A percentile compares a stretch with the other conserved stretches of the same genome.
Evolutionary conservation across 2,329 filamentous ascomycete species (phyloP).

Genomic region (Capronia americana): DNA sequence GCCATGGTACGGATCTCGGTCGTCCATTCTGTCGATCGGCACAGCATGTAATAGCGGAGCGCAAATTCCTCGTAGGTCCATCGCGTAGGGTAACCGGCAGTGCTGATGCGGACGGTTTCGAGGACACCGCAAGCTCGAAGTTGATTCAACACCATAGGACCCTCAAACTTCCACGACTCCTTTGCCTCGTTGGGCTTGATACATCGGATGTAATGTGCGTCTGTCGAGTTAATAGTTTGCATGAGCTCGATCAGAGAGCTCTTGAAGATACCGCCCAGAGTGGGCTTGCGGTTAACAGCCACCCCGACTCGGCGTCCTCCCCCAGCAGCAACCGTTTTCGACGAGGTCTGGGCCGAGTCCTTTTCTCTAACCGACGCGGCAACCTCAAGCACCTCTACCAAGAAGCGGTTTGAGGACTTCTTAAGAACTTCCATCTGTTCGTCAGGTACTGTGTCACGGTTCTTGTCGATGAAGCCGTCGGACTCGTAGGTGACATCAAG

Average conservation of each 20-base stretch:
- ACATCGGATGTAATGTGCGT: constrained; percentile 98
- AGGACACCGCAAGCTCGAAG: constrained; percentile 97
- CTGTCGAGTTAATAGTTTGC: constrained; percentile 95
- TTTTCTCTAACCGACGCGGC: constrained; percentile 89
- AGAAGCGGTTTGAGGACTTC: constrained; percentile 82
- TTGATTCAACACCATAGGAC: constrained; percentile 97
- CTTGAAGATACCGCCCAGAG: constrained; percentile 97
- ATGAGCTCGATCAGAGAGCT: constrained; percentile 97
- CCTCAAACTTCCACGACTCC: constrained; percentile 96
- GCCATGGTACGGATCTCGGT: constrained; percentile 94
- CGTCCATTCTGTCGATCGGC: constrained; percentile 87
- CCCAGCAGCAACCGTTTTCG: constrained; percentile 70
- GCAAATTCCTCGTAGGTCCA: constrained; percentile 99
- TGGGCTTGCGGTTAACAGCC: constrained; percentile 93
- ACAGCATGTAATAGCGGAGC: constrained; percentile 96
- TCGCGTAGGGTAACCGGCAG: constrained; percentile 92
- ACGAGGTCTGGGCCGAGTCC: constrained; percentile 70
- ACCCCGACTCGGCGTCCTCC: constrained; percentile 85
- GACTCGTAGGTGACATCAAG: constrained; percentile 98
- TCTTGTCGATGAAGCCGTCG: constrained; percentile 99
- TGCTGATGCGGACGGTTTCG: constrained; percentile 96
- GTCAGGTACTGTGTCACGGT: constrained; percentile 96
- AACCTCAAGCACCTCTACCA: constrained; percentile 82
- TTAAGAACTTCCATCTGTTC: constrained; percentile 95
- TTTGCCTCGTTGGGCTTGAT: constrained; percentile 99